Evolutionary conservation across 495 filamentous ascomycete species (phyloP), one percentile per base, ranked within the genome.

Genomic region (Staphylotrichum longicolle): DNA sequence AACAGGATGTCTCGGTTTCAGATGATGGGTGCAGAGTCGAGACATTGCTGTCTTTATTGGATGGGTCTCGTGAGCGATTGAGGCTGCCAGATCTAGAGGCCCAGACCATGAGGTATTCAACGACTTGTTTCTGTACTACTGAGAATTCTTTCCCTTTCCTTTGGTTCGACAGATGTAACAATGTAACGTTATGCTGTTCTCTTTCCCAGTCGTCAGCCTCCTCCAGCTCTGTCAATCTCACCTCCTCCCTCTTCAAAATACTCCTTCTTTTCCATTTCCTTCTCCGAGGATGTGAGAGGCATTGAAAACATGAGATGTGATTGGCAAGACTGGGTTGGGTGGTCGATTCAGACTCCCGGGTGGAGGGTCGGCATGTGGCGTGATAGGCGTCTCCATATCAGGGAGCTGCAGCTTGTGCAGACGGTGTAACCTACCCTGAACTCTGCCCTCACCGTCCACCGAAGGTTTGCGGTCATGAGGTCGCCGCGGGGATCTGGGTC

Each of bases 381-480:
- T 51, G 47, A 60, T 60, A 60, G 57, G 57, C 57, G 40, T 37
- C 34, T 12, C 10, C 33, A 15, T 8, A 15, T 9, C 6, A 6
- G 30, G 7, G 9, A 42, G 7, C 56, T 42, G 40, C 48, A 44
- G 7, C 47, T 55, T 34, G 46, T 57, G 58, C 54, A 65, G 60
- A 34, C 57, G 45, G 30, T 53, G 50, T 20, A 55, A 58, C 58
- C 41, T 49, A 44, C 46, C 32, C 50, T 47, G 39, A 56, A 47
- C 32, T 10, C 37, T 10, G 49, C 40, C 32, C 57, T 66, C 66
- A 63, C 68, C 63, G 58, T 64, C 60, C 60, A 63, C 63, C 65
- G 58, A 57, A 50, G 37, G 20, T 27, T 15, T 51, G 40, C 54
- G 54, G 64, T 69, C 69, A 69, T 69, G 62, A 40, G 67, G 58